phyloP scores from a whole-genome alignment of 805 yeast species.

The Suhomyces sp. region DNA sequence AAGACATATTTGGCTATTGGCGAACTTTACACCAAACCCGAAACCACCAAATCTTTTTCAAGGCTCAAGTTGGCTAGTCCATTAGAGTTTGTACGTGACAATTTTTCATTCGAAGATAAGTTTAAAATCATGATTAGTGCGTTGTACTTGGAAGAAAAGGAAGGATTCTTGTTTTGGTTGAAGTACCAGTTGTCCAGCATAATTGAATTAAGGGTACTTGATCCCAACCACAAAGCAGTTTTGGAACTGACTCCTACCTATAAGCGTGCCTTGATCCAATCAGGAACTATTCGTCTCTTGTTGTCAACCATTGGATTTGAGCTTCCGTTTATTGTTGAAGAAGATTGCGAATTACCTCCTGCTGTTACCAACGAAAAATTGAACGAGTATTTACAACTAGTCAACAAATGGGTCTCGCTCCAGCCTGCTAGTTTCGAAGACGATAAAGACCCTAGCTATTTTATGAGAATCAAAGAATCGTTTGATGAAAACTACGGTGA shows the following conservation, averaged over 20 bases:
- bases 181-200: conserved; percentile 34
- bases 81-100: conserved; percentile 31
- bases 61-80: conserved; percentile 31
- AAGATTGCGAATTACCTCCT: conserved; percentile 37
- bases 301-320: conserved; percentile 46
- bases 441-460: conserved; percentile 34
- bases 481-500: conserved; percentile 14
- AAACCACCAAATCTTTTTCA: conserved; percentile 9
- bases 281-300: conserved; percentile 46
- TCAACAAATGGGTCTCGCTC: conserved; percentile 42
- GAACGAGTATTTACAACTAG: conserved; percentile 29
- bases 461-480: conserved; percentile 24
- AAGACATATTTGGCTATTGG: conserved; percentile 61
- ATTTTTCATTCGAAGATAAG: conserved; percentile 42
- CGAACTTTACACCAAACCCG: conserved; percentile 35
- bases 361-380: conserved; percentile 29
- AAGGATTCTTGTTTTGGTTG: conserved; percentile 43
- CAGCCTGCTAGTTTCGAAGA: conserved; percentile 36
- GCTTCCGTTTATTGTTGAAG: conserved; percentile 39
- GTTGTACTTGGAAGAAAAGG: conserved; percentile 44
- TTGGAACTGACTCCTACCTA: conserved; percentile 15
- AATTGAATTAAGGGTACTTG: conserved; percentile 17
- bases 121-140: conserved; percentile 50
- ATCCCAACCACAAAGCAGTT: not conserved
- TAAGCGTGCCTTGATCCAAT: conserved; percentile 38